Evolutionary conservation across 148 eudicot species (phyloP).

Genomic region (Chenopodium berlandieri): DNA sequence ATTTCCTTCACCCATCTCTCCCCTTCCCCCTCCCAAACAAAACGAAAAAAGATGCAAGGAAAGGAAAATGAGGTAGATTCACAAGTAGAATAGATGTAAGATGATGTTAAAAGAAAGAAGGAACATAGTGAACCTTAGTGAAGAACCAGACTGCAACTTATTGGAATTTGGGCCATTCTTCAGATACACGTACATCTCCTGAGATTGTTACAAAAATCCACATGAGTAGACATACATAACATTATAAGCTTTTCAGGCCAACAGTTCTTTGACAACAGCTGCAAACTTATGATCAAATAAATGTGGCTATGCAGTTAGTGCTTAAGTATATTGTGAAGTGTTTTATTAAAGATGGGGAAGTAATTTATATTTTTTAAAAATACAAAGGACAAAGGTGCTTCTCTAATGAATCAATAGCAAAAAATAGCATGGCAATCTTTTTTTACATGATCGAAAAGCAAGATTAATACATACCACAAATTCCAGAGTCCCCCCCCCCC

Average conservation of each 20-base stretch:
- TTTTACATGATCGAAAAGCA: not conserved
- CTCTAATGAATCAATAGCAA: not conserved
- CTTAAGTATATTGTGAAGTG: no score
- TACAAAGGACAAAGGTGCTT: not conserved
- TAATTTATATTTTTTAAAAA: not conserved
- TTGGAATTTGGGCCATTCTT: conserved; percentile 17
- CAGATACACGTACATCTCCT: conserved; percentile 24
- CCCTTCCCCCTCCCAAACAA: not conserved
- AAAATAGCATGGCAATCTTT: not conserved
- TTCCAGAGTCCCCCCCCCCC: not conserved
- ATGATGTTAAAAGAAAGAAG: conserved; percentile 4
- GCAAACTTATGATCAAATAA: no score
- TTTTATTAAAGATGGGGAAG: not conserved
- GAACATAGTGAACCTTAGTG: conserved; percentile 20
- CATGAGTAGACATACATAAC: not conserved
- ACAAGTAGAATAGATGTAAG: not conserved
- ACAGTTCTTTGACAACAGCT: not conserved
- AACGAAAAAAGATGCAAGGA: not conserved
- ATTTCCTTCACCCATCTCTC: not conserved
- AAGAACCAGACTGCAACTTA: conserved; percentile 15
- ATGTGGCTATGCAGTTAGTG: no score
- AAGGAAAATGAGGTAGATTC: not conserved
- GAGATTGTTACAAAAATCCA: conserved; percentile 18
- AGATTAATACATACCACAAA: not conserved
- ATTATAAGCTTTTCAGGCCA: not conserved